Evolutionary conservation across 164 flowering plant genomes (phyloP).

Genomic region (Brasenia schreberi): DNA sequence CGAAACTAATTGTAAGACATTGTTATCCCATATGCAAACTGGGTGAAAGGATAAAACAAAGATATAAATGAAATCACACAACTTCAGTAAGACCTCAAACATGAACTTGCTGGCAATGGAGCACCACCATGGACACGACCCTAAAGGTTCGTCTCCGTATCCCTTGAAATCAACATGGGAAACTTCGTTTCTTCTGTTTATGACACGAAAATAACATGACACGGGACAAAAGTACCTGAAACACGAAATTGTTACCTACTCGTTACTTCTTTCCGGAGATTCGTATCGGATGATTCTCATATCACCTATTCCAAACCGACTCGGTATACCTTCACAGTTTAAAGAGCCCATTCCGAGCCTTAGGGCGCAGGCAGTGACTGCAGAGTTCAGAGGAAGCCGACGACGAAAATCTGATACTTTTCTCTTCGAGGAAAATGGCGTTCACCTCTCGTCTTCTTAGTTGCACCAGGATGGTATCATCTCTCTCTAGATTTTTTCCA

Average conservation of each 20-base stretch:
- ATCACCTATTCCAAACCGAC: background rate
- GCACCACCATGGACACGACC: too few species aligned
- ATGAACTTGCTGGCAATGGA: too few species aligned
- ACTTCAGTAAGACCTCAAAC: too few species aligned
- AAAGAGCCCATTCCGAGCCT: background rate
- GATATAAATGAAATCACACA: too few species aligned
- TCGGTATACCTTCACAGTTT: background rate
- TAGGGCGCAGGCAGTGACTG: background rate
- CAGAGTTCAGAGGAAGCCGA: background rate
- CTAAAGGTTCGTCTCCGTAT: too few species aligned
- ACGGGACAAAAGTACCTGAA: too few species aligned
- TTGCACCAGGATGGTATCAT: constrained; percentile 1
- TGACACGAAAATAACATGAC: background rate
- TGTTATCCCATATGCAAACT: too few species aligned
- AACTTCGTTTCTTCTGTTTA: background rate
- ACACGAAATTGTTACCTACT: background rate
- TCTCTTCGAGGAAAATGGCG: constrained; percentile 2
- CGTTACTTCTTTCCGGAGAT: background rate
- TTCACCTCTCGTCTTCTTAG: constrained; percentile 5
- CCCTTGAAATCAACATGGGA: background rate
- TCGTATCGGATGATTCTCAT: background rate
- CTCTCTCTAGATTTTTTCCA: background rate
- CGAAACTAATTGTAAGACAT: too few species aligned
- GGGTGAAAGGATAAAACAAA: too few species aligned
- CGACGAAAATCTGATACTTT: too few species aligned